Conservation (phyloP, 257 asterid genomes). For the Salvia rosmarinus region DNA sequence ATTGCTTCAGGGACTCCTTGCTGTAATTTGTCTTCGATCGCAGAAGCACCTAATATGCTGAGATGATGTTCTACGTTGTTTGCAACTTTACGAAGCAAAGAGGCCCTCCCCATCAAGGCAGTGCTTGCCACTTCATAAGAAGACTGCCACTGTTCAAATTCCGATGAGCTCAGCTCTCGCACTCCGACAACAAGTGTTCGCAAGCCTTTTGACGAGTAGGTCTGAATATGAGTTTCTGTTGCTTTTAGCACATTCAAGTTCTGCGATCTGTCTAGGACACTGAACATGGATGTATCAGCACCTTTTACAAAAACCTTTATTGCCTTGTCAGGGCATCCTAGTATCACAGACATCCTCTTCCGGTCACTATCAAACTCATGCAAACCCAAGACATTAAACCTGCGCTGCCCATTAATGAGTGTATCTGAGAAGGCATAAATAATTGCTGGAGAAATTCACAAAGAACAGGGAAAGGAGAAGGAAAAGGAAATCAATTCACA, state of each 20-base stretch:
- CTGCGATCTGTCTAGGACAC: constrained; percentile 55
- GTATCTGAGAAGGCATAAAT: constrained; percentile 32
- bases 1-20: constrained; percentile 99
- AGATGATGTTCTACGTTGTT: constrained; percentile 64
- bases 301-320: constrained; percentile 93
- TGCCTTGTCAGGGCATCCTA: constrained; percentile 84
- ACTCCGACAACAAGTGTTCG: constrained; percentile 90
- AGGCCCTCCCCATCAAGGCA: constrained; percentile 88
- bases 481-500: constrained; percentile 15
- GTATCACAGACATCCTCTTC: constrained; percentile 94
- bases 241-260: constrained; percentile 49
- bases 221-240: constrained; percentile 73
- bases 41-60: constrained; percentile 78
- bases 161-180: constrained; percentile 70
- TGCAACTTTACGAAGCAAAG: constrained; percentile 85
- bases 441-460: constrained; percentile 9
- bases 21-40: constrained; percentile 93
- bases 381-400: constrained; percentile 93
- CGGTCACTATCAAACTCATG: constrained; percentile 97
- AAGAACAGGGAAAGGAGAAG: neutral
- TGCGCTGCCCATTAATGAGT: constrained; percentile 48
- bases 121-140: constrained; percentile 85
- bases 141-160: constrained; percentile 85
- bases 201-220: constrained; percentile 88
- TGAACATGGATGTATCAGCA: constrained; percentile 92